Evolutionary conservation across 768 basidiomycete species (phyloP).

Genomic region (Melanogaster broomeanus): DNA sequence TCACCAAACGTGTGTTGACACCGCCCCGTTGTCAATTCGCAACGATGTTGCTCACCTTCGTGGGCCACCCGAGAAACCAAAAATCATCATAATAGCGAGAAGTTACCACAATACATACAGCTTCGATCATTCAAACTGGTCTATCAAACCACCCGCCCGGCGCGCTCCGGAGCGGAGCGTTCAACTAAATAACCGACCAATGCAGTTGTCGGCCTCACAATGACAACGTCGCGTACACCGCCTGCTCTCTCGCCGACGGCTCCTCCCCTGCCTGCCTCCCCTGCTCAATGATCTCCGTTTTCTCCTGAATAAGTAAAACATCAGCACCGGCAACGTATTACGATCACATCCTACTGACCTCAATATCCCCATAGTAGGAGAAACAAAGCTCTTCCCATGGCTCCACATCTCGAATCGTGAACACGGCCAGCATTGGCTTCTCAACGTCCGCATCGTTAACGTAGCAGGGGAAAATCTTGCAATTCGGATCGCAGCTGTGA

Average conservation of each 20-base stretch:
- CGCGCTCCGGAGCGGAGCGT: too few relatives aligned
- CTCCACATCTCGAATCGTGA: conserved; percentile 64
- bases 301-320: conserved; percentile 14
- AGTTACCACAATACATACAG: too few relatives aligned
- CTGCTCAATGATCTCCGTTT: conserved; percentile 19
- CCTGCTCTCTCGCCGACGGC: conserved; percentile 30
- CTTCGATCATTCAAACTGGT: too few relatives aligned
- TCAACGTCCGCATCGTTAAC: conserved; percentile 74
- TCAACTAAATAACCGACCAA: conserved; percentile 37
- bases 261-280: not conserved
- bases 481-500: conserved; percentile 91
- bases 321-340: not conserved
- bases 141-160: too few relatives aligned
- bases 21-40: too few relatives aligned
- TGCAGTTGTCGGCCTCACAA: conserved; percentile 56
- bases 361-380: conserved; percentile 65
- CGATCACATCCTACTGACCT: conserved; percentile 26
- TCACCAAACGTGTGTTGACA: too few relatives aligned
- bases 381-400: conserved; percentile 75
- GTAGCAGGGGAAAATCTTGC: conserved; percentile 67
- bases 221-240: conserved; percentile 50
- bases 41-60: too few relatives aligned
- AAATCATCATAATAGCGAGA: too few relatives aligned
- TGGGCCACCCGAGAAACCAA: too few relatives aligned
- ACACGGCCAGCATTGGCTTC: conserved; percentile 70